Base-by-base conservation (phyloP, 139 green algal genomes). In the Marvania coccoides region DNA sequence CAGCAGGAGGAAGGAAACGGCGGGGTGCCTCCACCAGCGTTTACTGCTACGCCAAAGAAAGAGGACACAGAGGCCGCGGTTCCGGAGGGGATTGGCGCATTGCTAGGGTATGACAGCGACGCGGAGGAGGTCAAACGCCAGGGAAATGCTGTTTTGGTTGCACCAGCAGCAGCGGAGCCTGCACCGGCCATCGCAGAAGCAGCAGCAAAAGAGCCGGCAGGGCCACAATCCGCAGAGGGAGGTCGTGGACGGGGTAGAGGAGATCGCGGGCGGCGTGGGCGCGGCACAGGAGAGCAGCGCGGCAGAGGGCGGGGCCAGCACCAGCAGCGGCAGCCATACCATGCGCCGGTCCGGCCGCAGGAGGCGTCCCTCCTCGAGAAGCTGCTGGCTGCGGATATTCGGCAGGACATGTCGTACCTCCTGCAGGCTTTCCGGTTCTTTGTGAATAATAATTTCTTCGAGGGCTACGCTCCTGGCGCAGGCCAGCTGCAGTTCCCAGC, bases 371-470 rank as follows among this genome's bases (percentile, higher is more conserved):
- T 88, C 65, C 72, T 88, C 35, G 63, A 83, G 59, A 86, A 82
- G 63, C 74, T 88, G 63, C 65, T 88, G 35, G 77, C 67, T 1
- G 71, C 70, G 45, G 80, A 88, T 36, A 78, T 87, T 39, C 63
- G 59, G 40, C 48, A 35, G 5, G 82, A 86, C 37, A 57, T 71
- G 58, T 82, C 67, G 48, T 66, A 76, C 40, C 45, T 88, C 13
- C 75, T 88, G 53, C 81, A 84, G 51, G 63, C 60, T 60, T 76
- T 88, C 63, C 69, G 78, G 26, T 86, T 88, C 63, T 66, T 88
- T 24, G 77, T 86, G 12, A 60, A 59, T 40, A 86, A 86, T 73
- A 69, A 83, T 66, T 81, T 87, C 34, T 47, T 84, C 13, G 46
- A 72, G 29, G 67, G 78, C 47, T 57, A 45, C 6, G 42, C 64